phyloP scores from a whole-genome alignment of 768 basidiomycete species.

The Suillus tomentosus region DNA sequence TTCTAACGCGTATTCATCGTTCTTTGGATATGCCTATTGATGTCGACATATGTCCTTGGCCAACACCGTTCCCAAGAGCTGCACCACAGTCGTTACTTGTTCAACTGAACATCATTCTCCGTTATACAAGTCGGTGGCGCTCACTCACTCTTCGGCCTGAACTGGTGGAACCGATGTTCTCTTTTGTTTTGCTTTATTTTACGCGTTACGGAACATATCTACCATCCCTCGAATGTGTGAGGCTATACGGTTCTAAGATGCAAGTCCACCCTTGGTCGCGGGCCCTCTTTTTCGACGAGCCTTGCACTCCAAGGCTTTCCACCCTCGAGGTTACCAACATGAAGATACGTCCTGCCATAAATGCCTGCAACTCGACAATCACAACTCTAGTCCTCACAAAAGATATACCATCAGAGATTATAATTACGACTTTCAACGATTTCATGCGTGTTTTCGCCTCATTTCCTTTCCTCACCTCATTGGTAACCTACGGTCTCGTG shows the following conservation, averaged over 20 bases:
- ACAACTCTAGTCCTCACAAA: neutral
- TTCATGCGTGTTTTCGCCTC: neutral
- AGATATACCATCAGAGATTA: neutral
- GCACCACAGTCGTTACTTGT: neutral
- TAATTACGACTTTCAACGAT: neutral
- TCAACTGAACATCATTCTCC: neutral
- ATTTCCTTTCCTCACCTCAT: neutral
- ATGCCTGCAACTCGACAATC: neutral
- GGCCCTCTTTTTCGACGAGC: neutral
- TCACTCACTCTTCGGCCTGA: neutral
- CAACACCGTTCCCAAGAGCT: neutral
- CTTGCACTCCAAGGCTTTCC: neutral
- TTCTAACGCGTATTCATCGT: neutral
- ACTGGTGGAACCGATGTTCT: neutral
- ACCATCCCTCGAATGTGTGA: slow-evolving; percentile 1
- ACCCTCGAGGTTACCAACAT: neutral
- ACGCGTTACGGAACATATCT: neutral
- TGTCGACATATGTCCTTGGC: neutral
- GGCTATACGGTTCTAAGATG: neutral
- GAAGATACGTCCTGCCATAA: neutral
- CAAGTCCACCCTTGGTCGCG: neutral
- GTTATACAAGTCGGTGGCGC: neutral
- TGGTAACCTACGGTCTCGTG: neutral
- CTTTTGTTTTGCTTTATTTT: neutral
- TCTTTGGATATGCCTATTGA: neutral